Evolutionary conservation across 2,329 filamentous ascomycete species (phyloP), one percentile per base, ranked within the genome.

Genomic region (Leptodontidium sp.): DNA sequence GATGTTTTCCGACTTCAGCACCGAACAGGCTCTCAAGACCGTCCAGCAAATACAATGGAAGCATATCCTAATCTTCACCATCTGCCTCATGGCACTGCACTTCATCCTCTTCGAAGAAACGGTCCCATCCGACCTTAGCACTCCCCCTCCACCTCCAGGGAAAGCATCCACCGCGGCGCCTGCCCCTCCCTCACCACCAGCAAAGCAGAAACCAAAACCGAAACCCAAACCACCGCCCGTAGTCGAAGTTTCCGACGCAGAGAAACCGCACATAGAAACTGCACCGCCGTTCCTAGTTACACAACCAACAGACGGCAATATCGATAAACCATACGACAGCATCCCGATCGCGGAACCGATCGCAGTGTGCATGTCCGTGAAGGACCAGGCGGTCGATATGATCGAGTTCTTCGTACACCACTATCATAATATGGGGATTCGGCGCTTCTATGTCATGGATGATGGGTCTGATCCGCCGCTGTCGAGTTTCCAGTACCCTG

Each of bases 401-500:
- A 65, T 68, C 12, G 76, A 77, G 61, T 75, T 68, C 38, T 61
- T 77, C 4, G 68, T 69, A n/a, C 75, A 77, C 52, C 74, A 77
- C 32, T 77, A 76, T 62, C 68, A 75, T 55, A 72, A 77, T 57
- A 45, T 74, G 38, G 73, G 73, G 11, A 73, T 76, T 62, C 61
- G 69, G n/a, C 67, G 72, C 1, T 77, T 77, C 62, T 77, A 77
- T 59, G 66, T 77, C 40, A 75, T 76, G 71, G 75, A 76, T 38
- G 75, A 77, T 57, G 73, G 74, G 14, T 75, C 74, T 1, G 64
- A 70, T 9, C 75, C 75, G n/a, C 72, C 71, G 15, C 63, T 77
- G 1, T 73, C 71, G 9, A 59, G 64, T 29, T 68, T 65, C 43
- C n/a, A 70, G 2, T 72, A 75, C 35, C 70, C 67, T 29, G 73